Base-by-base conservation (phyloP, 306 rosid species). In the Pyrus betulifolia region DNA sequence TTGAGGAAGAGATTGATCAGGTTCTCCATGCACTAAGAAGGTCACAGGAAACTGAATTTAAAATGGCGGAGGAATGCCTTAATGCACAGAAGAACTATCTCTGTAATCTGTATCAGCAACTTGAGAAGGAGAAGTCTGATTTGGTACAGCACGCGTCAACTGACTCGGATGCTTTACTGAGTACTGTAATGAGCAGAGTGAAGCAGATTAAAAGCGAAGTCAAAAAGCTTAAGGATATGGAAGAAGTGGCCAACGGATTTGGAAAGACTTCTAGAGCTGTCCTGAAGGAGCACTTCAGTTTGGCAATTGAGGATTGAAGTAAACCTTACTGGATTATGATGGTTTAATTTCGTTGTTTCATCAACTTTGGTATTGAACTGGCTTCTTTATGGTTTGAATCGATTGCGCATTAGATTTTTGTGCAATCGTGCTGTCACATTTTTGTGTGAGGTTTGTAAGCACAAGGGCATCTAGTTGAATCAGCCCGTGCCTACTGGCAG, bases 41-140 rank as follows among this genome's bases (percentile, higher is more conserved):
- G 67, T 88, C 96, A 1, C 97, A 95, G 68, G 91, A 90, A 78
- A 57, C 70, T 10, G 97, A 92, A 76, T 92, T 73, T 51, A 85
- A 75, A 79, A 8, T 84, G 22, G 96, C 87, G 15, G 92, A 87
- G 79, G 97, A 92, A 76, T 82, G 60, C 71, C 91, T 92, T 45
- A 58, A 81, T 38, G 69, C 44, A n/a, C 97, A 89, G 54, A 89
- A 85, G 84, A 62, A 44, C n/a, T 87, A 83, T 84, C 74, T 95
- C 14, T 78, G 68, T 23, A 81, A 82, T 54, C 76, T 95, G 82
- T 85, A 82, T 66, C 81, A 85, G 86, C 97, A 89, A 77, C 84
- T 92, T 18, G 89, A 82, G 14, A 57, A 15, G 55, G 98, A 90
- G 78, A 81, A 81, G 81, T 55, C 84, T 19, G 86, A 85, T 74